Evolutionary conservation across 805 yeast genomes (phyloP).

Genomic region (Phaffomyces antillensis): DNA sequence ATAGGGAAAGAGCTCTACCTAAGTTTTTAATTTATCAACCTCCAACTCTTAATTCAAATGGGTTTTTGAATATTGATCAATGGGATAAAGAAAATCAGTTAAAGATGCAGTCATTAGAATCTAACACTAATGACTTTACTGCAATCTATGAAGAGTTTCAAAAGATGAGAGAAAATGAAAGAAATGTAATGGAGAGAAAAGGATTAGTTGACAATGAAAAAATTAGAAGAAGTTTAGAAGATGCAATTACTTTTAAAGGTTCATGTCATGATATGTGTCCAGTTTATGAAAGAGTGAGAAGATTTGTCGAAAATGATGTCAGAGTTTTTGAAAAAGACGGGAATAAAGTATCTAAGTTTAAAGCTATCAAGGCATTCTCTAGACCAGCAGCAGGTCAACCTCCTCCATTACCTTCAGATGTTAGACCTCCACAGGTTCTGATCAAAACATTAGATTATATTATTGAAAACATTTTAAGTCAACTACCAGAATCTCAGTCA

Average conservation of each 20-base stretch:
- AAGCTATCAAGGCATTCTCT: conserved; percentile 86
- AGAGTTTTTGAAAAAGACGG: conserved; percentile 64
- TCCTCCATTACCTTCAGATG: conserved; percentile 96
- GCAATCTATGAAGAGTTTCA: conserved; percentile 71
- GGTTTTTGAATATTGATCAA: conserved; percentile 29
- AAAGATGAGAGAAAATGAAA: conserved; percentile 64
- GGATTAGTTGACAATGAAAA: conserved; percentile 88
- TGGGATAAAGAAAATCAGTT: conserved; percentile 80
- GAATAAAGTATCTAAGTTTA: conserved; percentile 44
- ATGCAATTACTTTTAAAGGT: conserved; percentile 84
- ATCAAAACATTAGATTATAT: conserved; percentile 63
- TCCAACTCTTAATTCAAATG: conserved; percentile 27
- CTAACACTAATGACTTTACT: conserved; percentile 49
- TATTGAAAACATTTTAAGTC: conserved; percentile 51
- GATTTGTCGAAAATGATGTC: conserved; percentile 83
- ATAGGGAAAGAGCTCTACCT: conserved; percentile 24
- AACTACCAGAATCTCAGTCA: conserved; percentile 78
- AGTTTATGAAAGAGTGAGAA: conserved; percentile 77
- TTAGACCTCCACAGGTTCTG: conserved; percentile 81
- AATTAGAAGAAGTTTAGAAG: conserved; percentile 70
- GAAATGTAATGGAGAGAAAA: conserved; percentile 67
- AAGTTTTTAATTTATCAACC: conserved; percentile 30
- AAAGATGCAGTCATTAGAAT: conserved; percentile 48
- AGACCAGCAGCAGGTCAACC: conserved; percentile 98
- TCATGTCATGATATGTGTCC: conserved; percentile 96